A percentile compares a stretch with the other conserved stretches of the same genome.
phyloP scores from a whole-genome alignment of 208 protist genomes.

The Crithidia thermophila region DNA sequence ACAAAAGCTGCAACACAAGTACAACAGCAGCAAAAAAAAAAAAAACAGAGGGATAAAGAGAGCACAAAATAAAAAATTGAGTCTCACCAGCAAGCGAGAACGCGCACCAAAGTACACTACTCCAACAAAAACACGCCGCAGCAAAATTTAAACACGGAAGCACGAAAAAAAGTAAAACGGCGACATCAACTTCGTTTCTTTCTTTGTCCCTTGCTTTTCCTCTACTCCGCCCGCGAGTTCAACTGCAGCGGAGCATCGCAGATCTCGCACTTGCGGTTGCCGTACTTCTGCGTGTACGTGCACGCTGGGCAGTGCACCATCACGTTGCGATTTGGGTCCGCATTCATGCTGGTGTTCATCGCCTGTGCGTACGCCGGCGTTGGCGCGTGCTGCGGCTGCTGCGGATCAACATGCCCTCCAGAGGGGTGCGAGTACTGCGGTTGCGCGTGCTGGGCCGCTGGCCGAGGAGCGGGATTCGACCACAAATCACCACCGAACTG shows the following conservation, averaged over 20 bases:
- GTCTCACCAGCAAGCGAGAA: neutral
- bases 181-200: neutral
- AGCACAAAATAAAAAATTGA: neutral
- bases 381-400: slow-evolving; percentile 1
- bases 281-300: slow-evolving; percentile 46
- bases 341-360: neutral
- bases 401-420: neutral
- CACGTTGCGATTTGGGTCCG: slow-evolving; percentile 3
- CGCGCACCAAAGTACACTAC: neutral
- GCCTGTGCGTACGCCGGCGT: neutral
- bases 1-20: neutral
- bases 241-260: slow-evolving; percentile 28
- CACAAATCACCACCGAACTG: slow-evolving; percentile 21
- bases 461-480: slow-evolving; percentile 1
- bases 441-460: neutral
- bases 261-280: slow-evolving; percentile 39
- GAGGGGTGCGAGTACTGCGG: neutral
- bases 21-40: slow-evolving; percentile 10
- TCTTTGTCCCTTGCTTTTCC: neutral
- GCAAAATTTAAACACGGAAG: neutral
- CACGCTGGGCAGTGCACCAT: slow-evolving; percentile 46
- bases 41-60: slow-evolving; percentile 3
- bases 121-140: neutral
- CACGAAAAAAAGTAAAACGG: slow-evolving; percentile 11
- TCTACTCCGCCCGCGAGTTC: neutral